Percentiles rank a stretch among this genome's conserved stretches.
phyloP scores from a whole-genome alignment of 805 yeast genomes.

The Brettanomyces custersianus region DNA sequence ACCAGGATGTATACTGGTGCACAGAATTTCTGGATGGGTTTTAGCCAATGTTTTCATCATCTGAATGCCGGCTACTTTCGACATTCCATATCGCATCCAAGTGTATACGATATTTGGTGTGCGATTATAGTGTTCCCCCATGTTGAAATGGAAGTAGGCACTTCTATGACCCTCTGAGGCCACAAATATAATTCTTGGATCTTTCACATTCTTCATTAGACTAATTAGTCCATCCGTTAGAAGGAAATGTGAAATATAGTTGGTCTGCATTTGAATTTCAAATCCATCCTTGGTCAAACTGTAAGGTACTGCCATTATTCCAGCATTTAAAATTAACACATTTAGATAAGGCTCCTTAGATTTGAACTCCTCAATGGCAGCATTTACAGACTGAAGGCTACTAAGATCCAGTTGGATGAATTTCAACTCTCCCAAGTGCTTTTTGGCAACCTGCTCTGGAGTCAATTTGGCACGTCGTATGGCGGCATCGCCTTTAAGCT shows the following conservation, averaged over 20 bases:
- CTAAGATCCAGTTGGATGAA: conserved; percentile 49
- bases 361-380: conserved; percentile 39
- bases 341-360: conserved; percentile 43
- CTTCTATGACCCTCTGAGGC: conserved; percentile 60
- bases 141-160: conserved; percentile 36
- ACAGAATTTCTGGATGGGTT: conserved; percentile 56
- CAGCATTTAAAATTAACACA: conserved; percentile 68
- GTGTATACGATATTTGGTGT: conserved; percentile 63
- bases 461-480: conserved; percentile 17
- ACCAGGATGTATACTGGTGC: conserved; percentile 74
- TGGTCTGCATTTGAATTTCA: conserved; percentile 74
- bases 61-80: conserved; percentile 74
- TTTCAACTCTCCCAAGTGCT: conserved; percentile 41
- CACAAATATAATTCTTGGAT: conserved; percentile 52
- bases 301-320: conserved; percentile 68
- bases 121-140: conserved; percentile 42
- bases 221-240: conserved; percentile 54
- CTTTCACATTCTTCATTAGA: conserved; percentile 32
- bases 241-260: conserved; percentile 67
- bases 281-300: conserved; percentile 51
- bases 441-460: conserved; percentile 10
- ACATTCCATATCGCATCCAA: conserved; percentile 69
- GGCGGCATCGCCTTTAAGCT: conserved; percentile 46
- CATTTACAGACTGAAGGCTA: conserved; percentile 35
- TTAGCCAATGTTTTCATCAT: conserved; percentile 54